Conservation (phyloP, 257 asterid species). For the Ehretia macrophylla region DNA sequence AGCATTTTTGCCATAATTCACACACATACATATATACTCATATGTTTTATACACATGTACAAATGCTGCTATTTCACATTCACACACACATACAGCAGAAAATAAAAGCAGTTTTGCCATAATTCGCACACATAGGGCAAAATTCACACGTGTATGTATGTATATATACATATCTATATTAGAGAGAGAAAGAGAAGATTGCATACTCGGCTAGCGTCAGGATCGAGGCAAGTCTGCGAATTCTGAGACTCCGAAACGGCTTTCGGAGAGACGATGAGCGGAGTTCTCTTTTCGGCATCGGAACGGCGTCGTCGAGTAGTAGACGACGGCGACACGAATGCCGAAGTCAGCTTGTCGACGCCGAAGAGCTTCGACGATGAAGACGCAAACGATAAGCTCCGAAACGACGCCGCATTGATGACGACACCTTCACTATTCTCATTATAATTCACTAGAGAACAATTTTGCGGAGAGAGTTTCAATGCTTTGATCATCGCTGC, state of each 20-base stretch:
- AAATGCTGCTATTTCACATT: too few relatives aligned
- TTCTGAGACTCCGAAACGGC: constrained; percentile 92
- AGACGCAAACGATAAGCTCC: constrained; percentile 57
- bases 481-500: constrained; percentile 1
- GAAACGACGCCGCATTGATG: constrained; percentile 29
- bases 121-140: too few relatives aligned
- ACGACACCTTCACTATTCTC: constrained; percentile 11
- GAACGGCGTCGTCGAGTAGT: constrained; percentile 23
- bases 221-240: constrained; percentile 90
- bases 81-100: too few relatives aligned
- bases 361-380: constrained; percentile 26
- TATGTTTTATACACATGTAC: too few relatives aligned
- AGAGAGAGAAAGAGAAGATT: constrained; percentile 12
- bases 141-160: too few relatives aligned
- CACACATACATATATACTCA: too few relatives aligned
- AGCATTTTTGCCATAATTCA: too few relatives aligned
- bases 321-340: too few relatives aligned
- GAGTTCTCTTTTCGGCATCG: constrained; percentile 22
- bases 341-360: constrained; percentile 28
- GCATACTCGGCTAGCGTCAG: constrained; percentile 91
- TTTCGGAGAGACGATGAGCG: constrained; percentile 64
- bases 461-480: constrained; percentile 23
- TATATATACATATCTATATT: too few relatives aligned
- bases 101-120: too few relatives aligned
- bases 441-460: background rate